These are phyloP conservation scores for Streptanthus diversifolius DNA, from an alignment of 345 rosid genomes.

Conservation along the genomic window DNA sequence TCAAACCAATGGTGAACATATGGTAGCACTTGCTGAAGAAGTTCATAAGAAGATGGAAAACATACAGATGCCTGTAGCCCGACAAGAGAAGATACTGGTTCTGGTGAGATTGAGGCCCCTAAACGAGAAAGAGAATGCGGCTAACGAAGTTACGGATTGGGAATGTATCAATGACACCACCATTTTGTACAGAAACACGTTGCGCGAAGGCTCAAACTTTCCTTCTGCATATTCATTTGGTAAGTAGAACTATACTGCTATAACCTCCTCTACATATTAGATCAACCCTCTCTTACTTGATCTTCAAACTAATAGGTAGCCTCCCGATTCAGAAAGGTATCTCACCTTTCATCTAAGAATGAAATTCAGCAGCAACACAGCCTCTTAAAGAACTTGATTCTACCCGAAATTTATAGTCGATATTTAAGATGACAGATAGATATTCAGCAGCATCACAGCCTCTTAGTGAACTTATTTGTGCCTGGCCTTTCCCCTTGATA, in stretches of 20 bases:
- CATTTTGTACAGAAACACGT: slow-evolving; percentile 81
- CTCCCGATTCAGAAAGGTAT: not conserved
- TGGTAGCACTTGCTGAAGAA: slow-evolving; percentile 64
- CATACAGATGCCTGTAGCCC: slow-evolving; percentile 45
- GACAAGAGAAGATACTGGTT: slow-evolving; percentile 90
- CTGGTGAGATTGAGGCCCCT: slow-evolving; percentile 86
- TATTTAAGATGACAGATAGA: not conserved
- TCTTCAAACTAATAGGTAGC: not conserved
- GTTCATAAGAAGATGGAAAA: slow-evolving; percentile 62
- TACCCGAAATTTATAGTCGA: not conserved
- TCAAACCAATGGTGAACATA: slow-evolving; percentile 23
- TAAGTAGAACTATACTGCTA: slow-evolving; percentile 29
- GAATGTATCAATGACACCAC: slow-evolving; percentile 88
- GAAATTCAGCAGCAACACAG: not conserved
- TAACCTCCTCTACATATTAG: not conserved
- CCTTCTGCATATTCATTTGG: slow-evolving; percentile 86
- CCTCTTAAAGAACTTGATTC: too few relatives aligned
- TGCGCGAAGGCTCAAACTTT: slow-evolving; percentile 85
- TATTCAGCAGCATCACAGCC: not conserved
- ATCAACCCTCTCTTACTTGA: not conserved
- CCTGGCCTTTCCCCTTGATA: not conserved
- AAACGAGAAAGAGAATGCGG: slow-evolving; percentile 68
- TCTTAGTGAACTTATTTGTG: not conserved
- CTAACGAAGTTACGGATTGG: slow-evolving; percentile 84
- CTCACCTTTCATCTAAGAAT: not conserved